These are phyloP conservation scores for Elymus sibiricus DNA, from an alignment of 176 grass and related monocot species.

Conservation along the genomic window DNA sequence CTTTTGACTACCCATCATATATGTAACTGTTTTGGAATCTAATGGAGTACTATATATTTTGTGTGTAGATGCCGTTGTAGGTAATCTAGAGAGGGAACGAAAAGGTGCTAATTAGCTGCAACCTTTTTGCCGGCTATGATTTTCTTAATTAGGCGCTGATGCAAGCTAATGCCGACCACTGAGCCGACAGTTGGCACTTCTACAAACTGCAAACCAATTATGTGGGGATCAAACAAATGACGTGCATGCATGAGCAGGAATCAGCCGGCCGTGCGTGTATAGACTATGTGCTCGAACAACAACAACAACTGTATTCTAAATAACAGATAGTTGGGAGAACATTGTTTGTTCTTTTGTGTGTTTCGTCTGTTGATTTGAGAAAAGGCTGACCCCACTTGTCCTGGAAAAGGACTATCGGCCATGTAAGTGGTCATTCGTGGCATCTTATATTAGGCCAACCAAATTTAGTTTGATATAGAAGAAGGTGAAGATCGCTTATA, in stretches of 20 bases:
- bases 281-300: neutral
- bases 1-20: neutral
- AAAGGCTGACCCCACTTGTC: neutral
- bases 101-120: constrained; percentile 5
- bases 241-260: constrained; percentile 24
- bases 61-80: neutral
- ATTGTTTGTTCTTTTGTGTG: neutral
- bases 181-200: neutral
- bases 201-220: constrained; percentile 14
- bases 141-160: constrained; percentile 23
- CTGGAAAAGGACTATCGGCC: neutral
- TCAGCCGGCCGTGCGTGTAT: neutral
- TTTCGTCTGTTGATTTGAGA: neutral
- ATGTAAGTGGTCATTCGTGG: neutral
- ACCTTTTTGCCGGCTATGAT: constrained; percentile 9
- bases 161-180: constrained; percentile 21
- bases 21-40: constrained; percentile 35
- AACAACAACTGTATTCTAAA: neutral
- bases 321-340: neutral
- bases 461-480: too few relatives aligned
- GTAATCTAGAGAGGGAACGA: neutral
- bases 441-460: neutral
- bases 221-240: constrained; percentile 2
- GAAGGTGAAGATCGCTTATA: too few relatives aligned
- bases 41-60: neutral